Evolutionary conservation across 768 basidiomycete species (phyloP).

Genomic region (Lactarius psammicola): DNA sequence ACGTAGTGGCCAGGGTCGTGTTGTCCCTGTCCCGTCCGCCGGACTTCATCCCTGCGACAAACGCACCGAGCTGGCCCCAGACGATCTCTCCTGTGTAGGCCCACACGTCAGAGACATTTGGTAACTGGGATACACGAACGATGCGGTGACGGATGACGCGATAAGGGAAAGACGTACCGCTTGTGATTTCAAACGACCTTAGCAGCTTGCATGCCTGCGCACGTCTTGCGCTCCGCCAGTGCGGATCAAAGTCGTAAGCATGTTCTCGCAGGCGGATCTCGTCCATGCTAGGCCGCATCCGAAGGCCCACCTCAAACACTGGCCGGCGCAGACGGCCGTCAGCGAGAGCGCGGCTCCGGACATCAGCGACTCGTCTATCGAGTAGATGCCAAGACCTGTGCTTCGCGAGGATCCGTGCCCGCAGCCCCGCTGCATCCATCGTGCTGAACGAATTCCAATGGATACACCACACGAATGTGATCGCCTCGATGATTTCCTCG

Average conservation of each 20-base stretch:
- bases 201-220: conserved; percentile 13
- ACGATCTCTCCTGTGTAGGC: conserved; percentile 22
- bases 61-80: conserved; percentile 24
- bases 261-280: conserved; percentile 19
- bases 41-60: conserved; percentile 28
- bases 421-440: conserved; percentile 17
- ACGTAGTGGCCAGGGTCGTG: background rate
- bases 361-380: conserved; percentile 20
- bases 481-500: conserved; percentile 22
- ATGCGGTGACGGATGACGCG: background rate
- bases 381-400: conserved; percentile 18
- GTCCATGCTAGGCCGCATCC: conserved; percentile 21
- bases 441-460: conserved; percentile 28
- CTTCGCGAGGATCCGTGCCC: conserved; percentile 18
- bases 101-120: background rate
- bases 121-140: background rate
- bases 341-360: conserved; percentile 15
- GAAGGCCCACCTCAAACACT: conserved; percentile 14
- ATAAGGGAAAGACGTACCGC: conserved; percentile 14
- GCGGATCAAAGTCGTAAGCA: conserved; percentile 19
- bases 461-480: conserved; percentile 25
- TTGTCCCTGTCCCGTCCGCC: conserved; percentile 9
- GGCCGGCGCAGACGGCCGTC: conserved; percentile 24
- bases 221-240: conserved; percentile 14
- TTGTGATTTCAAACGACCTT: conserved; percentile 21